Base-by-base conservation (phyloP, 1,284 basidiomycete genomes). In the Singerocomus rubriflavus region DNA sequence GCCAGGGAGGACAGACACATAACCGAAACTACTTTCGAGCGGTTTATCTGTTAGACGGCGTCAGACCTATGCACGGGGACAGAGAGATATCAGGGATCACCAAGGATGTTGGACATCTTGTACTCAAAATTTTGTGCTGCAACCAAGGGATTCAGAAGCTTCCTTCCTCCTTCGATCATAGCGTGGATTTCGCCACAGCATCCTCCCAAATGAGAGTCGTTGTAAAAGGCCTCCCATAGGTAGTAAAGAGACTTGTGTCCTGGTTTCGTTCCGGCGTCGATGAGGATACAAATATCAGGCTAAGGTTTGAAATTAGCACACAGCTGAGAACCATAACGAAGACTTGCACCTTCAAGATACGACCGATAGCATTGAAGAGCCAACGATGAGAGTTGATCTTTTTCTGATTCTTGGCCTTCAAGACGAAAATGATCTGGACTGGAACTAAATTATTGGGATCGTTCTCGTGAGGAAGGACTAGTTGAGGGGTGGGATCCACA, bases 91-190 rank as follows among this genome's bases (percentile, higher is more conserved):
- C n/a, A 44, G n/a, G 17, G 57, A 71, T 60, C 69, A 82, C 90
- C 91, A 26, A 95, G 76, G 62, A 97, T 96, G 69, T 95, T 95
- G 34, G 91, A 93, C 90, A 95, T 95, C 74, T 93, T 98, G 76
- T 98, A 98, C 72, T 99, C 96, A 63, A 99, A 98, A 72, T 98
- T 98, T 70, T 98, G 96, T 25, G 93, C 92, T 10, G 93, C 93
- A 30, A 95, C 84, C 40, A 98, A 77, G 12, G 96, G 96, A 63
- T 98, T 99, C 54, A 98, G 66, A 32, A 99, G 80, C 67, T 97
- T 96, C 70, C 75, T 87, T 27, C 96, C 95, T 30, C 88, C 88
- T 66, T 93, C 84, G 63, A 96, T 91, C 93, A 94, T 94, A 49
- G 93, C 93, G 57, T 93, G 89, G 59, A 94, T 95, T 77, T 96